Conservation (phyloP, 345 rosid species). For the Hevea brasiliensis region DNA sequence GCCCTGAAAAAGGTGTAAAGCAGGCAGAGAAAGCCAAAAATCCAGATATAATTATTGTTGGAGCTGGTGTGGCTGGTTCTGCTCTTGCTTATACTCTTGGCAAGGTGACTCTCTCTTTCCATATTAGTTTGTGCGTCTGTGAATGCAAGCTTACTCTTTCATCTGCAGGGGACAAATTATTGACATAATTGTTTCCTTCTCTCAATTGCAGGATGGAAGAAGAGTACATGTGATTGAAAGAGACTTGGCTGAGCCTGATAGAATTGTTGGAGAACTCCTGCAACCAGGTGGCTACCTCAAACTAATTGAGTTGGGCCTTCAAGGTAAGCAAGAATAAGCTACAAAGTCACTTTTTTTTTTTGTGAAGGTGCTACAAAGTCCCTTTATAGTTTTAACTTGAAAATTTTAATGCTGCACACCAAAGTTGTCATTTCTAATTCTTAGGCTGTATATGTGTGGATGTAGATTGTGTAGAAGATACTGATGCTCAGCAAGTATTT, state of each 20-base stretch:
- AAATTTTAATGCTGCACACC: too few species aligned
- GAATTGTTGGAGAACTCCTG: slow-evolving; percentile 33
- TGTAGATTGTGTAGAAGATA: slow-evolving; percentile 55
- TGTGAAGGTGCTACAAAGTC: too few species aligned
- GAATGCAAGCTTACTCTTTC: too few species aligned
- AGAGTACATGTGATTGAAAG: slow-evolving; percentile 8
- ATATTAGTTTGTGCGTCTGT: too few species aligned
- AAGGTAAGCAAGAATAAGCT: slow-evolving; percentile 20
- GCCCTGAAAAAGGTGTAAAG: neutral
- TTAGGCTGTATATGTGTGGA: too few species aligned
- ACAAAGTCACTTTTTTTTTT: too few species aligned
- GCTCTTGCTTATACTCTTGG: neutral
- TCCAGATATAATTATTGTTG: neutral
- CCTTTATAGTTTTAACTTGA: too few species aligned
- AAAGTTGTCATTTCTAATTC: too few species aligned
- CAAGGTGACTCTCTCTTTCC: neutral
- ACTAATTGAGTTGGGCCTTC: slow-evolving; percentile 37
- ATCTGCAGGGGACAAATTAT: too few species aligned
- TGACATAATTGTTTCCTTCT: too few species aligned
- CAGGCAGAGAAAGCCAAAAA: neutral
- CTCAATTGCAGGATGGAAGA: neutral
- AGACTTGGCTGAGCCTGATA: slow-evolving; percentile 7
- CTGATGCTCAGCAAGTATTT: slow-evolving; percentile 49
- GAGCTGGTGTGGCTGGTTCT: neutral
- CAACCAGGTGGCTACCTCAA: slow-evolving; percentile 45